Evolutionary conservation across 441 rosid genomes (phyloP).

Genomic region (Gossypium davidsonii): DNA sequence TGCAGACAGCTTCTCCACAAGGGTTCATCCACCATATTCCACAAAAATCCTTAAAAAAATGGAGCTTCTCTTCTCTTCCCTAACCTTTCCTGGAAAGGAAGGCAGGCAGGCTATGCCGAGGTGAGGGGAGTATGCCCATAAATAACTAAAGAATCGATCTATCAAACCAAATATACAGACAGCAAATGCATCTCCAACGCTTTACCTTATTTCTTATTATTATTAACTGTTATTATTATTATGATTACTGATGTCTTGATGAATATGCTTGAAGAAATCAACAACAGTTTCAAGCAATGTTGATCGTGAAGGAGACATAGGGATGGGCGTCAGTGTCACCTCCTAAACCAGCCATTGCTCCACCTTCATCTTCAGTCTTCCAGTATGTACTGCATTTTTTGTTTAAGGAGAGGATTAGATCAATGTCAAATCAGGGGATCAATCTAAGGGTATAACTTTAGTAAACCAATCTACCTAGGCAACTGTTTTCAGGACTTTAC

Average conservation of each 20-base stretch:
- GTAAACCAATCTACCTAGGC: not conserved
- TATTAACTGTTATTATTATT: conserved; percentile 1
- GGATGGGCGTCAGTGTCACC: conserved; percentile 82
- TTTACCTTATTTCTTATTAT: conserved; percentile 11
- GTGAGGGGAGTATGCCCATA: conserved; percentile 18
- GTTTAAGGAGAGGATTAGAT: not conserved
- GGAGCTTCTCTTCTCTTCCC: conserved; percentile 10
- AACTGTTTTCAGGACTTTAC: not conserved
- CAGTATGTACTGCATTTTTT: conserved; percentile 71
- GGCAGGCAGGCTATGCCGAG: not conserved
- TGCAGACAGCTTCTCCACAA: conserved; percentile 12
- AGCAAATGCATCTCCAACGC: conserved; percentile 14
- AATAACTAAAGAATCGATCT: conserved; percentile 38
- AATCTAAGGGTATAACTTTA: not conserved
- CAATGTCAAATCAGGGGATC: not conserved
- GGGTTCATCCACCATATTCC: conserved; percentile 9
- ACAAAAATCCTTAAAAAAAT: conserved; percentile 1
- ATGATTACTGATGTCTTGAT: conserved; percentile 24
- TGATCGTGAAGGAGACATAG: conserved; percentile 72
- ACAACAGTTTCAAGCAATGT: conserved; percentile 32
- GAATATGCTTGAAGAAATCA: conserved; percentile 15
- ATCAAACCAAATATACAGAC: conserved; percentile 36
- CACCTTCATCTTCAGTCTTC: conserved; percentile 83
- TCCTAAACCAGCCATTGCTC: conserved; percentile 69
- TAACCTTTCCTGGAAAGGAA: not conserved